Evolutionary conservation across 176 grass and related monocot species (phyloP).

Genomic region (Triticum timopheevii): DNA sequence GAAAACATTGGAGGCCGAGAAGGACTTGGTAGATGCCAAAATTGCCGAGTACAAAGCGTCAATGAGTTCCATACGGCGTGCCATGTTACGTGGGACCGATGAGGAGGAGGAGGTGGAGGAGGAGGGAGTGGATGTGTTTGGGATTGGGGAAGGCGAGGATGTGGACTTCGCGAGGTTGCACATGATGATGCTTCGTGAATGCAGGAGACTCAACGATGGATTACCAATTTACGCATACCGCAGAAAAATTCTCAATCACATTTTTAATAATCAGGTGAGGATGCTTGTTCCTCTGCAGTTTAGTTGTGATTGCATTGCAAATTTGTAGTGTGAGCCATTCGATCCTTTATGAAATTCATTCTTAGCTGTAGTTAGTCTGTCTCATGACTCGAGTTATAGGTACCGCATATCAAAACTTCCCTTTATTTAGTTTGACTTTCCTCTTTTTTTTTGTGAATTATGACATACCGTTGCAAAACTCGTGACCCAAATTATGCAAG

Average conservation of each 20-base stretch:
- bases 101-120: conserved; percentile 9
- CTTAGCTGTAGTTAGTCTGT: not conserved
- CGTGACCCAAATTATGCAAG: not conserved
- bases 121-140: conserved; percentile 46
- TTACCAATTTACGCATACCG: conserved; percentile 71
- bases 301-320: conserved; percentile 10
- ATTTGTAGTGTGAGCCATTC: not conserved
- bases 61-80: conserved; percentile 41
- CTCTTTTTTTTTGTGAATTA: not conserved
- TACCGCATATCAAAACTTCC: not conserved
- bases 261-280: conserved; percentile 64
- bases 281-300: conserved; percentile 18
- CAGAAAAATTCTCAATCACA: conserved; percentile 56
- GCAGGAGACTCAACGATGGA: conserved; percentile 78
- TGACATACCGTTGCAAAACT: not conserved
- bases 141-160: conserved; percentile 17
- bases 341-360: not conserved
- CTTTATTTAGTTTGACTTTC: not conserved
- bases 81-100: conserved; percentile 21
- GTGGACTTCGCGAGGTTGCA: conserved; percentile 62
- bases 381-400: not conserved
- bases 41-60: conserved; percentile 52
- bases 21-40: conserved; percentile 41
- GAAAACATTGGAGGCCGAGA: conserved; percentile 48
- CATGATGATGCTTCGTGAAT: conserved; percentile 59